Percentiles rank a stretch among this genome's conserved stretches.
These are phyloP conservation scores for Hamigera avellanea DNA, from an alignment of 495 filamentous ascomycete species.

Conservation along the genomic window DNA sequence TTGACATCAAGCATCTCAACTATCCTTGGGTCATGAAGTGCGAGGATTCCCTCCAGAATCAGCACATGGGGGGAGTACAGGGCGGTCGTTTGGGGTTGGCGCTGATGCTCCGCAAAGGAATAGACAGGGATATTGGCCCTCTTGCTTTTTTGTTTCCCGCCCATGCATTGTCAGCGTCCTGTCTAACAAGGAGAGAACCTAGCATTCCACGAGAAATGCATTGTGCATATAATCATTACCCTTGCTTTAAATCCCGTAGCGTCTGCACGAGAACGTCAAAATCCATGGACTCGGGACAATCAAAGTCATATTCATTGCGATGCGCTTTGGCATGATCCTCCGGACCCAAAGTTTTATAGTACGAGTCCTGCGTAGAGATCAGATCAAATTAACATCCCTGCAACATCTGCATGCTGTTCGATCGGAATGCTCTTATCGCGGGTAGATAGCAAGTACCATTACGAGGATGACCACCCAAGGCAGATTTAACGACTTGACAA, in stretches of 20 bases:
- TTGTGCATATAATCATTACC: no score
- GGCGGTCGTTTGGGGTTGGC: constrained; percentile 63
- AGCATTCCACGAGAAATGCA: no score
- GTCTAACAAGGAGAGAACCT: no score
- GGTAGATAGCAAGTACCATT: no score
- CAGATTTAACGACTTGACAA: constrained; percentile 77
- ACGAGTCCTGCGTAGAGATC: constrained; percentile 62
- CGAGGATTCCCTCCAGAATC: constrained; percentile 92
- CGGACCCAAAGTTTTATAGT: constrained; percentile 73
- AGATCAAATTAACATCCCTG: no score
- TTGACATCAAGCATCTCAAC: constrained; percentile 85
- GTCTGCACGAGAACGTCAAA: constrained; percentile 81
- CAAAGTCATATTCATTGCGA: constrained; percentile 88
- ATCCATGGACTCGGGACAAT: constrained; percentile 87
- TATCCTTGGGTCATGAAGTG: constrained; percentile 78
- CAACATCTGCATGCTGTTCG: no score
- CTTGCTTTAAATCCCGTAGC: constrained; percentile 74
- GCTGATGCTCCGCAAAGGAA: constrained; percentile 86
- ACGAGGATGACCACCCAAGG: constrained; percentile 97
- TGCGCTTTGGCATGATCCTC: constrained; percentile 71
- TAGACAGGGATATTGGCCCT: constrained; percentile 90
- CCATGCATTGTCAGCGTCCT: constrained; percentile 2
- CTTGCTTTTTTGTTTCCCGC: constrained; percentile 43
- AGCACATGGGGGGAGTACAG: constrained; percentile 96
- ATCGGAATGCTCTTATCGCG: no score